These are phyloP conservation scores for Rhododendron williamsianum DNA, from an alignment of 148 eudicot species.

Conservation along the genomic window DNA sequence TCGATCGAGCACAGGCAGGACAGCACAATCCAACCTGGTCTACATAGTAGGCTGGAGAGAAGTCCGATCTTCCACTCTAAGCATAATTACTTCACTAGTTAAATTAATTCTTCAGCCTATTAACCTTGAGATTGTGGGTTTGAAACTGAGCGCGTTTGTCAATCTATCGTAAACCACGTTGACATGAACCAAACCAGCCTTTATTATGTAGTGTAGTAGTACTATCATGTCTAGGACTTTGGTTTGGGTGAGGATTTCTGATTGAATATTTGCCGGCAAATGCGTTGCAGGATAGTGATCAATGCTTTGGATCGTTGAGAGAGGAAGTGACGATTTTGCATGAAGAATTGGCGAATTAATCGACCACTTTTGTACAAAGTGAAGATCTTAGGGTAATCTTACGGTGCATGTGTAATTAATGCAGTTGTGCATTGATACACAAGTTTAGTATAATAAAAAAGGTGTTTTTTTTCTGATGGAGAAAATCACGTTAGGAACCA, in stretches of 20 bases:
- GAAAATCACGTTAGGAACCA: background rate
- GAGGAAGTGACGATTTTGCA: constrained; percentile 4
- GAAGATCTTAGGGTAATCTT: background rate
- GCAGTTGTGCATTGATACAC: background rate
- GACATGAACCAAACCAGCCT: background rate
- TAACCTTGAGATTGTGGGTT: background rate
- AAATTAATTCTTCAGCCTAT: background rate
- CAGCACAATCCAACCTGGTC: background rate
- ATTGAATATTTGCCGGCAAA: background rate
- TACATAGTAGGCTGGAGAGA: no score
- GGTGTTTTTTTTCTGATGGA: background rate
- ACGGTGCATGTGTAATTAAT: background rate
- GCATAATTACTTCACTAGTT: background rate
- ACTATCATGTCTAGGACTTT: background rate
- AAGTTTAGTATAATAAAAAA: background rate
- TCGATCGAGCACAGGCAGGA: background rate
- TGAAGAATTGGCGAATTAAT: background rate
- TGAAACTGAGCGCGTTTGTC: background rate
- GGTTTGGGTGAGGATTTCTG: background rate
- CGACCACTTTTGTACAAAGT: background rate
- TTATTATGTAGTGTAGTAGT: background rate
- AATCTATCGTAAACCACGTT: background rate
- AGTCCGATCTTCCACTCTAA: no score
- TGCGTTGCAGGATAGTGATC: constrained; percentile 54
- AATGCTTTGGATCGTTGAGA: constrained; percentile 70